A percentile compares a stretch with the other conserved stretches of the same genome.
Evolutionary conservation across 2,329 filamentous ascomycete genomes (phyloP).

Genomic region (Cadophora malorum): DNA sequence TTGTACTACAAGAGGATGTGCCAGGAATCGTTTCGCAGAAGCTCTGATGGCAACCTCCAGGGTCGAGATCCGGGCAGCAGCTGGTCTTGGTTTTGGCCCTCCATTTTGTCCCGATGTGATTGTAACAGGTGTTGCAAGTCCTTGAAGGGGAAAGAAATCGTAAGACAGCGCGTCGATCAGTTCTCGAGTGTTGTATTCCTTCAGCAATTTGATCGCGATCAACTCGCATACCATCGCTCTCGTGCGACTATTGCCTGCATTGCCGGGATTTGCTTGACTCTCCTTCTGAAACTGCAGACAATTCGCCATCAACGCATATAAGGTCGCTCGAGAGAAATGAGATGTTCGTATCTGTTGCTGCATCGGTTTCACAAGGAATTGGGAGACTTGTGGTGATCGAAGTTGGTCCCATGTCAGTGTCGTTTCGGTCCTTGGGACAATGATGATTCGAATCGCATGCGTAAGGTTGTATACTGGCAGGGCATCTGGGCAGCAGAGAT

Average conservation of each 20-base stretch:
- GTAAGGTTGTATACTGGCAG: slow-evolving; percentile 90
- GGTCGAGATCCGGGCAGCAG: slow-evolving; percentile 81
- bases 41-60: slow-evolving; percentile 92
- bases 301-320: slow-evolving; percentile 93
- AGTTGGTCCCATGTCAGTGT: slow-evolving; percentile 94
- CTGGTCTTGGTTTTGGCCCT: slow-evolving; percentile 55
- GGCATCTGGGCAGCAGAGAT: slow-evolving; percentile 62
- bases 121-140: slow-evolving; percentile 61
- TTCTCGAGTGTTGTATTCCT: slow-evolving; percentile 87
- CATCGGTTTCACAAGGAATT: slow-evolving; percentile 95
- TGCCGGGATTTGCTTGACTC: slow-evolving; percentile 79
- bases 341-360: slow-evolving; percentile 84
- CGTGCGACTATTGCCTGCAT: slow-evolving; percentile 82
- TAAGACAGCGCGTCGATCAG: slow-evolving; percentile 94
- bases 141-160: slow-evolving; percentile 92
- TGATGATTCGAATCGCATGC: slow-evolving; percentile 84
- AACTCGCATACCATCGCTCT: slow-evolving; percentile 90
- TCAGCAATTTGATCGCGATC: slow-evolving; percentile 85
- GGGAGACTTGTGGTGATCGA: slow-evolving; percentile 92
- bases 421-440: slow-evolving; percentile 87
- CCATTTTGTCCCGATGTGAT: slow-evolving; percentile 46
- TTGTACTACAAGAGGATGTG: slow-evolving; percentile 89
- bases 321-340: slow-evolving; percentile 83
- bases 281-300: slow-evolving; percentile 94
- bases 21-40: slow-evolving; percentile 89